These are phyloP conservation scores for Boletellus ananas DNA, from an alignment of 768 basidiomycete species.

Conservation along the genomic window DNA sequence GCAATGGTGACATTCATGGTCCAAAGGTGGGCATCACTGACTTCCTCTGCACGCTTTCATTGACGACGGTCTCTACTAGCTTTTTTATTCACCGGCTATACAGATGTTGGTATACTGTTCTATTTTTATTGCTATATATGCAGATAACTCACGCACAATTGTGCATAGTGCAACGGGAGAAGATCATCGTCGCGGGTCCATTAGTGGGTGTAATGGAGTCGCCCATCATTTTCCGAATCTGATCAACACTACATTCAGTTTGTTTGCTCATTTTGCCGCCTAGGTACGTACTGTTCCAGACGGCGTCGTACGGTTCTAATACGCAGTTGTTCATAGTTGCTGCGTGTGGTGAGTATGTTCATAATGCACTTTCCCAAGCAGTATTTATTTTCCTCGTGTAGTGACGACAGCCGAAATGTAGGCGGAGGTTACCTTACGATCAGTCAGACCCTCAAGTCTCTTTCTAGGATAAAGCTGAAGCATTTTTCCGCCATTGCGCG, in stretches of 20 bases:
- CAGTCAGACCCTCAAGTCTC: neutral
- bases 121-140: neutral
- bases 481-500: conserved; percentile 4
- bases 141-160: neutral
- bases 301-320: neutral
- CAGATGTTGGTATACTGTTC: conserved; percentile 10
- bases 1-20: conserved; percentile 24
- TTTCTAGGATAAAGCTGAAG: conserved; percentile 14
- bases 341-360: conserved; percentile 15
- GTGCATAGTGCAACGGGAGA: conserved; percentile 14
- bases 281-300: conserved; percentile 9
- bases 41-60: neutral
- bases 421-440: neutral
- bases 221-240: neutral
- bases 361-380: neutral
- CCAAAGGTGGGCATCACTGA: conserved; percentile 11
- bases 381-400: conserved; percentile 1
- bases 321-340: conserved; percentile 6
- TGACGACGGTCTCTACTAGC: conserved; percentile 5
- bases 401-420: conserved; percentile 23
- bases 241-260: conserved; percentile 7
- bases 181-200: conserved; percentile 7
- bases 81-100: conserved; percentile 27
- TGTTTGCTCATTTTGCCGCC: conserved; percentile 13
- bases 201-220: conserved; percentile 11